These are phyloP conservation scores for Mycena maculata DNA, from an alignment of 768 basidiomycete species.

Conservation along the genomic window DNA sequence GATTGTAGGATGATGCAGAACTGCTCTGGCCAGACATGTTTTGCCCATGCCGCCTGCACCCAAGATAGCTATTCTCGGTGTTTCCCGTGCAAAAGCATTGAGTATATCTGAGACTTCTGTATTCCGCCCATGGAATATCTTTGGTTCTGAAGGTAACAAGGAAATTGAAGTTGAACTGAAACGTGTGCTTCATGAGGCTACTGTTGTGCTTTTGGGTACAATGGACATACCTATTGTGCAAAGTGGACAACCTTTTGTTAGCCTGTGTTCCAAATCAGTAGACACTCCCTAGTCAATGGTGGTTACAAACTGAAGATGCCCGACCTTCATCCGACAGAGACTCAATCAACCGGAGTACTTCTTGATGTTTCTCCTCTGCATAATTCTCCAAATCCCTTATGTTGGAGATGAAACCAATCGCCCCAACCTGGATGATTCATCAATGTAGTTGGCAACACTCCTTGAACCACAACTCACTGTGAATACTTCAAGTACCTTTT, in stretches of 20 bases:
- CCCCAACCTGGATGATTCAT: neutral
- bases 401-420: neutral
- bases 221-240: neutral
- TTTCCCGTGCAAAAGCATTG: neutral
- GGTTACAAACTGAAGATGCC: constrained; percentile 3
- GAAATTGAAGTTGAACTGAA: constrained; percentile 9
- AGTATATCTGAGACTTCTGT: constrained; percentile 1
- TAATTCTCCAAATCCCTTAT: neutral
- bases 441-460: too few species aligned
- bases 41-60: constrained; percentile 20
- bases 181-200: neutral
- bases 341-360: constrained; percentile 6
- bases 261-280: neutral
- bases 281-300: neutral
- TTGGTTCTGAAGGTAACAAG: constrained; percentile 7
- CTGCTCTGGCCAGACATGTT: constrained; percentile 8
- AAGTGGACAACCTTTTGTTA: neutral
- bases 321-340: constrained; percentile 5
- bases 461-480: neutral
- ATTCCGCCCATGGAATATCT: constrained; percentile 19
- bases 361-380: neutral
- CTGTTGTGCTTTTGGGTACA: neutral
- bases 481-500: neutral
- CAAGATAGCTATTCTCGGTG: neutral
- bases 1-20: constrained; percentile 9